Evolutionary conservation across 495 filamentous ascomycete genomes (phyloP), one percentile per base, ranked within the genome.

Genomic region (Podospora pseudocomata): DNA sequence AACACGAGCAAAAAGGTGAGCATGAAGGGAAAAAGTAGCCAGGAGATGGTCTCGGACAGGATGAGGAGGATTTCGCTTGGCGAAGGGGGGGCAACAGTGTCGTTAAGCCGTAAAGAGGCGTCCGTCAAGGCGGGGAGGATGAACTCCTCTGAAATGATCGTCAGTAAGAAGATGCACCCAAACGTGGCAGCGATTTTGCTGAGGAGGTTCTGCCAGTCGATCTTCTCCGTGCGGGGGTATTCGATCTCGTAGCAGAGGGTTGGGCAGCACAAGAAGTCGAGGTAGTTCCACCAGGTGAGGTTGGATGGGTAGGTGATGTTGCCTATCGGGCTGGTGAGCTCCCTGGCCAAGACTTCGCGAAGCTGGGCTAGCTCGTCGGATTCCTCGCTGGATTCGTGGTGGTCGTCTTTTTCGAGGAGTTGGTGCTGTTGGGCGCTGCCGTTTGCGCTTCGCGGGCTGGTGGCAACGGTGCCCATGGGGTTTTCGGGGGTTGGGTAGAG

Each of bases 191-290:
- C 82, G 30, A 90, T 85, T 79, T 98, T 98, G 76, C 87, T 91
- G 39, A 89, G 86, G 34, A 99, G 85, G 69, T 94, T 89, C n/a
- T 85, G 82, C 92, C 92, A 97, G 69, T 89, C 84, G 30, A 91
- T 87, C 7, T 82, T 81, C 4, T 83, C 79, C 55, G 87, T 94
- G 28, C 95, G 89, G 2, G 95, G 95, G 80, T 98, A 99, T 72
- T 97, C 96, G 55, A 99, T 83, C 79, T 99, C 95, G 78, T 99
- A 99, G 81, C 95, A 99, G 30, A 99, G 85, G 1, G 95, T 99
- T 11, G 95, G 95, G 72, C 95, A 99, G 74, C 93, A 87, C 16
- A 97, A 80, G 77, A 89, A 99, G 79, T 99, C 95, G 39, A 86
- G 68, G 74, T 92, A 97, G 79, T 99, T 99, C 32, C 73, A 70